Percentiles rank a stretch among this genome's conserved stretches.
phyloP scores from a whole-genome alignment of 2,329 filamentous ascomycete genomes.

The Penicillium sp. region DNA sequence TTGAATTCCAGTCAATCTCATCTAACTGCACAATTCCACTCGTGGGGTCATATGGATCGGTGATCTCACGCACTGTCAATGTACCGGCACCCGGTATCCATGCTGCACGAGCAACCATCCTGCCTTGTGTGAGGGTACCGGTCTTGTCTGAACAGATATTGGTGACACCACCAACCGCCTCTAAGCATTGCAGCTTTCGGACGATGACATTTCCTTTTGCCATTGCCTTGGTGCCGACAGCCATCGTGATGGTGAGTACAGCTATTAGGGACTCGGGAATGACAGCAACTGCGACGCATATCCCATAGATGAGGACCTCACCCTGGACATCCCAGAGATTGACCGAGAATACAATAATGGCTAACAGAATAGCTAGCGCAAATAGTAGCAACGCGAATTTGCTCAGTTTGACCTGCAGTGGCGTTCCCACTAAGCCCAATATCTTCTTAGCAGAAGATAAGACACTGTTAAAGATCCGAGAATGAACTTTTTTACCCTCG shows the following conservation, averaged over 20 bases:
- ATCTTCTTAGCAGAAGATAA: conserved; percentile 51
- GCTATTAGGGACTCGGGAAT: conserved; percentile 65
- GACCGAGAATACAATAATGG: conserved; percentile 63
- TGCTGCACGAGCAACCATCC: conserved; percentile 61
- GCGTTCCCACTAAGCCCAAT: conserved; percentile 66
- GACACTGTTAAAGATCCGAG: conserved; percentile 38
- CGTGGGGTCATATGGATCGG: conserved; percentile 57
- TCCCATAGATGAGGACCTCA: conserved; percentile 61
- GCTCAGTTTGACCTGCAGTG: conserved; percentile 79
- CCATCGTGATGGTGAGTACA: conserved; percentile 63
- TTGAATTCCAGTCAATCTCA: conserved; percentile 30
- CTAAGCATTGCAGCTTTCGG: conserved; percentile 54
- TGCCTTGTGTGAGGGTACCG: conserved; percentile 55
- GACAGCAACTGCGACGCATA: conserved; percentile 59
- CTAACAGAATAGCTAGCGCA: conserved; percentile 63
- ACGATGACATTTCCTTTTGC: conserved; percentile 55
- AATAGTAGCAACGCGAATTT: conserved; percentile 83
- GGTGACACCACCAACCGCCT: conserved; percentile 58
- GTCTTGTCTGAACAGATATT: conserved; percentile 61
- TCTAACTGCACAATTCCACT: conserved; percentile 48
- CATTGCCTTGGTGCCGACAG: conserved; percentile 57
- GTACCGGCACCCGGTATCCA: conserved; percentile 57
- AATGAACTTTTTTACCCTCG: conserved; percentile 10
- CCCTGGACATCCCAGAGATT: conserved; percentile 57
- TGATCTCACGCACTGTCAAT: conserved; percentile 54